Conservation (phyloP, 2,329 filamentous ascomycete species). For the Sclerotinia subarctica region DNA sequence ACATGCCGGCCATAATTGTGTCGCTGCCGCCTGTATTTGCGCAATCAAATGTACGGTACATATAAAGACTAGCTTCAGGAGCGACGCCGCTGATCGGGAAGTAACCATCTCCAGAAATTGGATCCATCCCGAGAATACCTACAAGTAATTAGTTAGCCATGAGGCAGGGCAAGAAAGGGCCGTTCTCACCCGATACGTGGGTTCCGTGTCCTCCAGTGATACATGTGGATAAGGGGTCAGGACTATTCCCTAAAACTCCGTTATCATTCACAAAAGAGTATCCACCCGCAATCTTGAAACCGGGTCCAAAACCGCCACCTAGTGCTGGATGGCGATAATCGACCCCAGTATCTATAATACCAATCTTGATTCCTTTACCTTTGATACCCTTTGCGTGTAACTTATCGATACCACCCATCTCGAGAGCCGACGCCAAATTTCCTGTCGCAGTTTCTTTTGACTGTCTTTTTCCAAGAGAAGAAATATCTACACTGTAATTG, state of each 20-base stretch:
- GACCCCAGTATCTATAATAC: constrained; percentile 42
- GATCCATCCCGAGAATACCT: constrained; percentile 31
- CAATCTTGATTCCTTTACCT: constrained; percentile 46
- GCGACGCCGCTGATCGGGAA: constrained; percentile 30
- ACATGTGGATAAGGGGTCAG: constrained; percentile 29
- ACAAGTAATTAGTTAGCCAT: not conserved
- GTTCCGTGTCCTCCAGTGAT: constrained; percentile 30
- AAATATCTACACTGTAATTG: not conserved
- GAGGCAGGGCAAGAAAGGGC: not conserved
- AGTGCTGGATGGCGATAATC: constrained; percentile 63
- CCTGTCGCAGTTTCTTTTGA: not conserved
- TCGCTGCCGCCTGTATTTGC: constrained; percentile 23
- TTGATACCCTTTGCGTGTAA: constrained; percentile 46
- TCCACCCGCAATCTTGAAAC: constrained; percentile 56
- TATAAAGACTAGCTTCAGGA: constrained; percentile 28
- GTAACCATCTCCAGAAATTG: constrained; percentile 11
- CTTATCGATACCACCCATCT: constrained; percentile 38
- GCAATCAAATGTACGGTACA: constrained; percentile 32
- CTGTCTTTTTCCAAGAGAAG: constrained; percentile 2
- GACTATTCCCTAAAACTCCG: constrained; percentile 7
- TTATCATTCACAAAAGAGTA: constrained; percentile 55
- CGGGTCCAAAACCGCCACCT: constrained; percentile 60
- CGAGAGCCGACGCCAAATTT: constrained; percentile 15
- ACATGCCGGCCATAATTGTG: constrained; percentile 29
- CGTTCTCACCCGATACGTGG: constrained; percentile 27